Conservation (phyloP, 225 moss, liverwort and hornwort species). For the Ulota crispa region DNA sequence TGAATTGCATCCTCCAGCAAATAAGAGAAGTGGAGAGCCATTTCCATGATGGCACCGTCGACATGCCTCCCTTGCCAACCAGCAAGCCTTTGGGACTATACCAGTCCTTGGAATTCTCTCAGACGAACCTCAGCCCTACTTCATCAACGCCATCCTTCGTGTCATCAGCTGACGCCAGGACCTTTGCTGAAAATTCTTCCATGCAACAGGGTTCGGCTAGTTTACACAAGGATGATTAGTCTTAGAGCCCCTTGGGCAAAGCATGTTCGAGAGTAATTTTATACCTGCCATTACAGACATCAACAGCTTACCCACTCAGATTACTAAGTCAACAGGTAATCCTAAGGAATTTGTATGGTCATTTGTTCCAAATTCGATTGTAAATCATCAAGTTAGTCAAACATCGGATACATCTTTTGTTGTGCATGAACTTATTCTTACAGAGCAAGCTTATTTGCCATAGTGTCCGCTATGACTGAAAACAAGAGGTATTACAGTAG, state of each 20-base stretch:
- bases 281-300: no score
- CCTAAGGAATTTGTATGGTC: no score
- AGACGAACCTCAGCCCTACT: neutral
- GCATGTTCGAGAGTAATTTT: no score
- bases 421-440: neutral
- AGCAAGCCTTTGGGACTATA: neutral
- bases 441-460: neutral
- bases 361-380: no score
- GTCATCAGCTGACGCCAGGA: neutral
- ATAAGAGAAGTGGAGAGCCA: neutral
- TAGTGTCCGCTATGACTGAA: neutral
- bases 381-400: no score
- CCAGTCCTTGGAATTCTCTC: neutral
- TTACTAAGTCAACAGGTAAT: no score
- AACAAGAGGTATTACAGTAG: neutral
- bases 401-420: neutral
- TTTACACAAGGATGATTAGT: neutral
- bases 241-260: neutral
- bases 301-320: no score
- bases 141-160: neutral
- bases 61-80: neutral
- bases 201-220: neutral
- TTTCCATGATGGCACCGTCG: neutral
- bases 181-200: neutral
- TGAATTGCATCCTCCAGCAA: neutral